Conservation (phyloP, 2,329 filamentous ascomycete genomes). For the Apiospora rasikravindrae region DNA sequence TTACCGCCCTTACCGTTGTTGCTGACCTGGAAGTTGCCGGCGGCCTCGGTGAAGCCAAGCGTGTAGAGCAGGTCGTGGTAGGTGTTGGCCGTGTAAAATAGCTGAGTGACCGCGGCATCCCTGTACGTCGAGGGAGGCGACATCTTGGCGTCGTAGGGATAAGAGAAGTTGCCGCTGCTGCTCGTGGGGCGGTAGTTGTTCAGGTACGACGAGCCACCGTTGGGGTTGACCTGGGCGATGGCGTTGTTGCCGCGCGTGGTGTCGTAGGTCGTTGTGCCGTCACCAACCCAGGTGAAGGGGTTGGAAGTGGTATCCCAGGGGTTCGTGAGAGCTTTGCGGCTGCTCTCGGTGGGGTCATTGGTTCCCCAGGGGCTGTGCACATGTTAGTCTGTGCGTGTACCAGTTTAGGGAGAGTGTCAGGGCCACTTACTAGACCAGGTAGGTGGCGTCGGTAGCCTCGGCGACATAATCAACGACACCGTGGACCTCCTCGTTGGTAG, state of each 20-base stretch:
- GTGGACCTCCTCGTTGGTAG: constrained; percentile 50
- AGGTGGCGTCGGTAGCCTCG: constrained; percentile 57
- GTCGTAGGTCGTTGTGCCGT: constrained; percentile 53
- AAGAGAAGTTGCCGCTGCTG: constrained; percentile 51
- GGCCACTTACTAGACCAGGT: constrained; percentile 55
- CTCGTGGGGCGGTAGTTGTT: constrained; percentile 56
- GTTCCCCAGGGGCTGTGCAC: constrained; percentile 52
- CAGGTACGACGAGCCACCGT: constrained; percentile 49
- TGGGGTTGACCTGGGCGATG: constrained; percentile 58
- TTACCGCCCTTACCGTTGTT: constrained; percentile 59
- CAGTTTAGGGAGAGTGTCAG: background rate
- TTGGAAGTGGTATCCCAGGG: constrained; percentile 54
- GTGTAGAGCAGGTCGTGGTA: constrained; percentile 64
- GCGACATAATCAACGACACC: constrained; percentile 63
- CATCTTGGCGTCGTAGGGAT: constrained; percentile 44
- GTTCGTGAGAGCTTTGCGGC: constrained; percentile 49
- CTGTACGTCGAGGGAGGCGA: constrained; percentile 48
- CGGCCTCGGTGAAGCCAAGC: constrained; percentile 62
- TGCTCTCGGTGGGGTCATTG: constrained; percentile 58
- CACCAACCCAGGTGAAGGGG: constrained; percentile 58
- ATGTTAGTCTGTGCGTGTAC: constrained; percentile 22
- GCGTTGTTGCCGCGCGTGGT: constrained; percentile 65
- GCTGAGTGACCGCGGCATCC: constrained; percentile 61
- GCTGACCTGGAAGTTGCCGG: constrained; percentile 65
- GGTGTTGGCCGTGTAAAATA: constrained; percentile 65